phyloP scores from a whole-genome alignment of 106 monocot species.

The Amphibolis antarctica region DNA sequence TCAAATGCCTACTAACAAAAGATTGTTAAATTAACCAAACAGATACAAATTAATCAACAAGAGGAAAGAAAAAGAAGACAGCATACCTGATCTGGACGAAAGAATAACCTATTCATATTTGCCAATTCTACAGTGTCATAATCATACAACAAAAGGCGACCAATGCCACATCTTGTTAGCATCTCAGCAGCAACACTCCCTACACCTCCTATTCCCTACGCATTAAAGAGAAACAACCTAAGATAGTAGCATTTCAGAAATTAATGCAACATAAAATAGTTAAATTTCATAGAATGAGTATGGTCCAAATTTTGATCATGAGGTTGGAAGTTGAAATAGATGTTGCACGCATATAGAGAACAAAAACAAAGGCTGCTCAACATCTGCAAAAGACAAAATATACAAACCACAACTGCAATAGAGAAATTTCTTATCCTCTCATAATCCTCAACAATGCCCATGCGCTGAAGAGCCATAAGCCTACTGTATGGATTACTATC shows the following conservation, averaged over 20 bases:
- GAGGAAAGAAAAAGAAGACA: slow-evolving; percentile 6
- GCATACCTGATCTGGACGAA: slow-evolving; percentile 96
- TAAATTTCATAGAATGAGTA: too few relatives aligned
- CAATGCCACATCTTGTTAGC: slow-evolving; percentile 95
- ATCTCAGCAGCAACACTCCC: slow-evolving; percentile 98
- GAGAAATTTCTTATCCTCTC: slow-evolving; percentile 78
- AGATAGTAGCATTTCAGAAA: not conserved
- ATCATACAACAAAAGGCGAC: slow-evolving; percentile 85
- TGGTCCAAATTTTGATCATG: too few relatives aligned
- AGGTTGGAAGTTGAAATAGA: too few relatives aligned
- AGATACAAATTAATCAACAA: not conserved
- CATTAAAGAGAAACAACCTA: not conserved
- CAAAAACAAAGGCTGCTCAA: too few relatives aligned
- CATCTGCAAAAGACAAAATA: not conserved
- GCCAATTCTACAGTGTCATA: slow-evolving; percentile 95
- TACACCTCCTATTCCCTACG: slow-evolving; percentile 93
- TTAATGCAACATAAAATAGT: not conserved
- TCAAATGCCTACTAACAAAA: not conserved
- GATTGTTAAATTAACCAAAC: not conserved
- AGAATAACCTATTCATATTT: slow-evolving; percentile 97
- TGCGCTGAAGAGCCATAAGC: slow-evolving; percentile 93
- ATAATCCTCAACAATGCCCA: slow-evolving; percentile 92
- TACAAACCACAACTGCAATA: slow-evolving; percentile 74
- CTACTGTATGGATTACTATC: slow-evolving; percentile 97
- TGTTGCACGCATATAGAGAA: too few relatives aligned